Evolutionary conservation across 2,329 filamentous ascomycete species (phyloP), one percentile per base, ranked within the genome.

Genomic region (Nothophaeocryptopus gaeumannii): DNA sequence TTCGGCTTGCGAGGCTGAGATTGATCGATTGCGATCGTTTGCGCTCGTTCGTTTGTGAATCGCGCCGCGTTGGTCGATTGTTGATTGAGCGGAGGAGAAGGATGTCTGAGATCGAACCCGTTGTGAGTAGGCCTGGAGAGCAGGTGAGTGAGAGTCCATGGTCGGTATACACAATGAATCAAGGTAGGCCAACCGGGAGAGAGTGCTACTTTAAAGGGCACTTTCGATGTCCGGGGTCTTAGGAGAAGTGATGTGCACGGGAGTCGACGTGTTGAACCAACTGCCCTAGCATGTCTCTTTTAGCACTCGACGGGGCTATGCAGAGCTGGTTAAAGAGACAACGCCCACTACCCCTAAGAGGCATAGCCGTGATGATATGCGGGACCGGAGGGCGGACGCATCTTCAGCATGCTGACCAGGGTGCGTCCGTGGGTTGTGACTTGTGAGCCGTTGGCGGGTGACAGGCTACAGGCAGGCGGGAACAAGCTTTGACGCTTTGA

Each of bases 71-170:
- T 50, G 53, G 52, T 64, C 55, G 56, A 59, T 33, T 20, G 59
- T 38, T 15, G 52, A 50, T 15, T 31, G 49, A 13, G 55, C 53
- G 11, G 60, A 44, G 34, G 63, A 58, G 45, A 58, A 59, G 53
- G 53, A 59, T 48, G 62, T 61, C 49, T 61, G 54, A 31, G 61
- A 56, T 47, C 60, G 58, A 13, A 58, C 29, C 26, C 61, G 54
- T 13, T 54, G 58, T 38, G 46, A 8, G 50, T 35, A 52, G 41
- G 58, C 56, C 56, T 64, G 62, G 50, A 63, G 55, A 57, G 54
- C 54, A 48, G 60, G 64, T 64, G 64, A 67, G 20, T 26, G 20
- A 26, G 20, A 26, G 63, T 65, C 59, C 65, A 67, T 67, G 60
- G 48, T 58, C 49, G 51, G 38, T 45, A 50, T 41, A 47, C 50